These are phyloP conservation scores for Cyberlindnera galapagoensis DNA, from an alignment of 805 yeast genomes.

Conservation along the genomic window DNA sequence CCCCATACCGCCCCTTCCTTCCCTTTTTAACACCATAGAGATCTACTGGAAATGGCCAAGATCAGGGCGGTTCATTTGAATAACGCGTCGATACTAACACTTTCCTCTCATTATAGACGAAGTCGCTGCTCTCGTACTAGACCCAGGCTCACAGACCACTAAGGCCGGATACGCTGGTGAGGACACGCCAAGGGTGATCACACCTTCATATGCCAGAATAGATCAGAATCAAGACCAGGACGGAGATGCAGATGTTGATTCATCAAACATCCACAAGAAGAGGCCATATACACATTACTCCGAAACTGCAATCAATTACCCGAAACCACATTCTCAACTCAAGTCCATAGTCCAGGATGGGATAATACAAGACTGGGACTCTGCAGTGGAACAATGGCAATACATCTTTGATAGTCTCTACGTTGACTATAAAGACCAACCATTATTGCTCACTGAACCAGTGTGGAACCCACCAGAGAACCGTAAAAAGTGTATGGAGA, in stretches of 20 bases:
- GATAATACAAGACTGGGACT: slow-evolving; percentile 78
- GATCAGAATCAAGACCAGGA: slow-evolving; percentile 20
- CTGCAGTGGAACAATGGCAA: slow-evolving; percentile 67
- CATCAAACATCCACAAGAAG: slow-evolving; percentile 10
- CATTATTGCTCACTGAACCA: slow-evolving; percentile 79
- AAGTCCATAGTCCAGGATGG: slow-evolving; percentile 56
- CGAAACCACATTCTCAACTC: slow-evolving; percentile 46
- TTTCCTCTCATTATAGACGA: slow-evolving; percentile 44
- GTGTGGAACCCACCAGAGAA: slow-evolving; percentile 71
- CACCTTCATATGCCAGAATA: slow-evolving; percentile 63
- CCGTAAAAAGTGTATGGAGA: slow-evolving; percentile 64
- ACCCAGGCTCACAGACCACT: slow-evolving; percentile 82
- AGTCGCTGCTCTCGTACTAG: slow-evolving; percentile 83
- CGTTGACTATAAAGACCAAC: slow-evolving; percentile 58
- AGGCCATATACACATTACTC: slow-evolving; percentile 26
- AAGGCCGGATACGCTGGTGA: slow-evolving; percentile 91
- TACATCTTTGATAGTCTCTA: slow-evolving; percentile 49
- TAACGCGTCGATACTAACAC: slow-evolving; percentile 9
- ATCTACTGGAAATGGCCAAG: no score
- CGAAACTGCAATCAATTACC: slow-evolving; percentile 41
- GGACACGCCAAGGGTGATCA: slow-evolving; percentile 70
- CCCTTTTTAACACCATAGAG: no score
- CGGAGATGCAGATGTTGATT: slow-evolving; percentile 19
- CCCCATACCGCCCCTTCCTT: not conserved
- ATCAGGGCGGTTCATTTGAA: no score